Conservation (phyloP, 352 stramenopile species). For the Halophytophthora polymorphica region DNA sequence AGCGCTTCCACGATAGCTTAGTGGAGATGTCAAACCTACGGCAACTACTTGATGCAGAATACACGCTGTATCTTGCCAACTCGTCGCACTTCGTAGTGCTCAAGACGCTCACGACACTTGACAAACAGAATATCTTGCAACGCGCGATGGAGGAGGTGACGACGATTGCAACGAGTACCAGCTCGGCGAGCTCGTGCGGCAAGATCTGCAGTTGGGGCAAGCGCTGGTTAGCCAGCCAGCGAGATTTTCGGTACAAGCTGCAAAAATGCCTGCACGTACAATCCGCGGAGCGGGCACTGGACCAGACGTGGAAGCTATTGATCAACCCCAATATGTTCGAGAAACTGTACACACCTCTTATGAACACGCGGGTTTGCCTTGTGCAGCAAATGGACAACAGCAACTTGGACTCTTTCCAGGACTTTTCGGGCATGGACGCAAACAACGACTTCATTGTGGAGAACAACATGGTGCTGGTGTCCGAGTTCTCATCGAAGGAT, state of each 20-base stretch:
- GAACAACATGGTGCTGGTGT: slow-evolving; percentile 9
- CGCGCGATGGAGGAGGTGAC: too few relatives aligned
- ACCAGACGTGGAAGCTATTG: slow-evolving; percentile 2
- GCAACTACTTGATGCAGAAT: not conserved
- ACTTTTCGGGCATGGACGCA: slow-evolving; percentile 2
- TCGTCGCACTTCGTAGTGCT: not conserved
- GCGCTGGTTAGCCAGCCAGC: too few relatives aligned
- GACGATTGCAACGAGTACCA: too few relatives aligned
- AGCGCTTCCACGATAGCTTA: not conserved
- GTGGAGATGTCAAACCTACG: not conserved
- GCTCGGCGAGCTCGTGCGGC: too few relatives aligned
- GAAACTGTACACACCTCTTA: not conserved
- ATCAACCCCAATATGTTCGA: not conserved
- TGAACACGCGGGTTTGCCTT: not conserved
- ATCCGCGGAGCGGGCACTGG: not conserved
- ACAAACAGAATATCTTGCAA: too few relatives aligned
- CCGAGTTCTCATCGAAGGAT: not conserved
- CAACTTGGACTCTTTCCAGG: slow-evolving; percentile 7
- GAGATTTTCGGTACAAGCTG: slow-evolving; percentile 1
- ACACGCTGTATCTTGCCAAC: slow-evolving; percentile 1
- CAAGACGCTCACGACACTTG: not conserved
- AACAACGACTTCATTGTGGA: not conserved
- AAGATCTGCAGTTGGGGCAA: too few relatives aligned
- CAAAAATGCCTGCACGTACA: slow-evolving; percentile 3
- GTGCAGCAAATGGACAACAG: slow-evolving; percentile 8